These are phyloP conservation scores for Daldinia eschscholtzii DNA, from an alignment of 2,329 filamentous ascomycete genomes.

Conservation along the genomic window DNA sequence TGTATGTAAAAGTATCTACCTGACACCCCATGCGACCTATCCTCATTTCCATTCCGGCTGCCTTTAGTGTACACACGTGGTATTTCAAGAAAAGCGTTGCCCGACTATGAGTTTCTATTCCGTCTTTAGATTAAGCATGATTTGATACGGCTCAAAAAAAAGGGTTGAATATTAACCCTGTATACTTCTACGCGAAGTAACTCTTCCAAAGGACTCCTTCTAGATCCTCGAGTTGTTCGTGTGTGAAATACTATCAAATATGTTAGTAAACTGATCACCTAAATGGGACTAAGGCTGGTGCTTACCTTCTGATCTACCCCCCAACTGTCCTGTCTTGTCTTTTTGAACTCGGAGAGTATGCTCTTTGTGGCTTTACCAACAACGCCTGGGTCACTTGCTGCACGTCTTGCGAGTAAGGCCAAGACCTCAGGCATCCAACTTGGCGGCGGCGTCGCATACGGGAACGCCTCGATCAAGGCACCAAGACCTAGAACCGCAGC, in stretches of 20 bases:
- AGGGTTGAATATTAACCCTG: background rate
- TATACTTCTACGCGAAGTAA: constrained; percentile 81
- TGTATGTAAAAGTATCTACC: constrained; percentile 22
- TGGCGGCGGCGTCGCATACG: constrained; percentile 92
- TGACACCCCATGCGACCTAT: constrained; percentile 10
- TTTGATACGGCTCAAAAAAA: background rate
- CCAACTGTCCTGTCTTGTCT: constrained; percentile 99
- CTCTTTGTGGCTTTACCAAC: constrained; percentile 96
- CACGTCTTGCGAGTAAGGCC: constrained; percentile 84
- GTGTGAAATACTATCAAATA: constrained; percentile 76
- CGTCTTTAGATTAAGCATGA: background rate
- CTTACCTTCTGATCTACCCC: constrained; percentile 94
- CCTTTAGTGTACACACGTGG: constrained; percentile 23
- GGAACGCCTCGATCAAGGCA: constrained; percentile 93
- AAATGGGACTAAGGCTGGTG: constrained; percentile 8
- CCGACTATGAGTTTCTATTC: background rate
- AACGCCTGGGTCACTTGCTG: constrained; percentile 88
- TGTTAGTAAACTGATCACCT: constrained; percentile 47
- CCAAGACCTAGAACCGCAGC: constrained; percentile 93
- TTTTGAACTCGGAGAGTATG: constrained; percentile 97
- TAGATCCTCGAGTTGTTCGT: constrained; percentile 93
- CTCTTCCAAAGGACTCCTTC: constrained; percentile 99
- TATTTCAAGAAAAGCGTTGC: constrained; percentile 19
- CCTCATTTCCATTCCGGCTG: constrained; percentile 8
- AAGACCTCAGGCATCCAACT: constrained; percentile 94